A percentile compares a stretch with the other conserved stretches of the same genome.
Evolutionary conservation across 805 yeast genomes (phyloP).

Genomic region (Metschnikowia lochheadii): DNA sequence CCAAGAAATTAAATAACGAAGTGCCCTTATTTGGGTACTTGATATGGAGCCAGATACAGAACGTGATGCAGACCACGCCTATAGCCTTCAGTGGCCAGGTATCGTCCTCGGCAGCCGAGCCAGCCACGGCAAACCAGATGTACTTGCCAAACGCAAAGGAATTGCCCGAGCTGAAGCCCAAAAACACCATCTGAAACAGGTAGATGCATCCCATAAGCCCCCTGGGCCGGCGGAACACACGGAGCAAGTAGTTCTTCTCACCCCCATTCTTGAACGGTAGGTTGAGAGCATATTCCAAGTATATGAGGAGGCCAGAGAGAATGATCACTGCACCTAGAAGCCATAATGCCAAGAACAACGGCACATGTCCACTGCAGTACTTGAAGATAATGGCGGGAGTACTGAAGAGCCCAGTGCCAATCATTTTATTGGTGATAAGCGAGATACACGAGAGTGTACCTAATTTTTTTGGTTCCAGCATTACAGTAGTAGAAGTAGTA

Average conservation of each 20-base stretch:
- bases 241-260: slow-evolving; percentile 37
- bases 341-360: slow-evolving; percentile 31
- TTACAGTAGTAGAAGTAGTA: neutral
- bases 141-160: slow-evolving; percentile 64
- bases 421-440: slow-evolving; percentile 61
- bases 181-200: slow-evolving; percentile 51
- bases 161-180: slow-evolving; percentile 62
- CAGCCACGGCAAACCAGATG: slow-evolving; percentile 36
- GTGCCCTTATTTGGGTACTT: slow-evolving; percentile 49
- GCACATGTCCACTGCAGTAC: slow-evolving; percentile 37
- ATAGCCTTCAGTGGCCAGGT: slow-evolving; percentile 40
- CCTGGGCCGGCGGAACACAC: slow-evolving; percentile 30
- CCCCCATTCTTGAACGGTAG: slow-evolving; percentile 42
- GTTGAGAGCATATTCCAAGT: slow-evolving; percentile 38
- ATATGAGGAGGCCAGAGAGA: slow-evolving; percentile 38
- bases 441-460: slow-evolving; percentile 34
- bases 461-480: slow-evolving; percentile 12
- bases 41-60: slow-evolving; percentile 46
- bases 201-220: slow-evolving; percentile 37
- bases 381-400: slow-evolving; percentile 65
- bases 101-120: slow-evolving; percentile 24
- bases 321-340: slow-evolving; percentile 35
- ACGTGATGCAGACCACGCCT: slow-evolving; percentile 46
- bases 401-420: slow-evolving; percentile 72
- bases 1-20: slow-evolving; percentile 49